A percentile compares a stretch with the other conserved stretches of the same genome.
Evolutionary conservation across 495 filamentous ascomycete species (phyloP).

Genomic region (Lichenothelia convexa): DNA sequence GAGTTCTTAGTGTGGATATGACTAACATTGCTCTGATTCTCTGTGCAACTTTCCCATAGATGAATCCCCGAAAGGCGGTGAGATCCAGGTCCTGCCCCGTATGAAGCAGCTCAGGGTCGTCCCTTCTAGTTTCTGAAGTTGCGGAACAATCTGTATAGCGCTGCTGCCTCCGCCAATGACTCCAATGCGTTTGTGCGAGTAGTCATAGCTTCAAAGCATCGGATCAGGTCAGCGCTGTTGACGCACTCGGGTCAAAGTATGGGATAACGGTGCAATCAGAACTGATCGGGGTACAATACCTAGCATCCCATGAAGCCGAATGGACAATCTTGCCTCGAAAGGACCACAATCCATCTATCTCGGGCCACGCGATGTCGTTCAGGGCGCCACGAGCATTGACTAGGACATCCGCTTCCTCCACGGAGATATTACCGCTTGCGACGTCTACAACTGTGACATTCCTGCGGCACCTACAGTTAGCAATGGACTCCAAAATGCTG

Average conservation of each 20-base stretch:
- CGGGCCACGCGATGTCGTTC: slow-evolving; percentile 19
- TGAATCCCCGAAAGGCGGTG: slow-evolving; percentile 12
- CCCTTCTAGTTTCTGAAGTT: slow-evolving; percentile 13
- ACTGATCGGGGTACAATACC: background rate
- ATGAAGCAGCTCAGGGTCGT: slow-evolving; percentile 16
- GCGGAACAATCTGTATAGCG: slow-evolving; percentile 21
- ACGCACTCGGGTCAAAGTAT: too few species aligned
- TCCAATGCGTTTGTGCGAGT: slow-evolving; percentile 18
- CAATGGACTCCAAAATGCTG: too few species aligned
- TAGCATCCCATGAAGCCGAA: slow-evolving; percentile 18
- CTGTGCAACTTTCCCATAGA: slow-evolving; percentile 14
- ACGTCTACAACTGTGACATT: slow-evolving; percentile 16
- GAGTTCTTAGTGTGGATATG: background rate
- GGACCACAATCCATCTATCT: slow-evolving; percentile 15
- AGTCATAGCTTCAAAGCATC: slow-evolving; percentile 13
- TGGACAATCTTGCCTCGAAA: slow-evolving; percentile 22
- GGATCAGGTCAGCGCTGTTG: too few species aligned
- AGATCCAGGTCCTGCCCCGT: slow-evolving; percentile 20
- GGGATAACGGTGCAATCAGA: too few species aligned
- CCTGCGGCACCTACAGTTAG: slow-evolving; percentile 3
- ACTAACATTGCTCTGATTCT: background rate
- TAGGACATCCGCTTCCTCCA: slow-evolving; percentile 15
- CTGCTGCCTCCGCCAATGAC: slow-evolving; percentile 20
- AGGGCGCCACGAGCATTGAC: slow-evolving; percentile 17
- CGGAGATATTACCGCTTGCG: slow-evolving; percentile 7